Conservation (phyloP, 1,139 yeast genomes). For the Taphrina sp. region DNA sequence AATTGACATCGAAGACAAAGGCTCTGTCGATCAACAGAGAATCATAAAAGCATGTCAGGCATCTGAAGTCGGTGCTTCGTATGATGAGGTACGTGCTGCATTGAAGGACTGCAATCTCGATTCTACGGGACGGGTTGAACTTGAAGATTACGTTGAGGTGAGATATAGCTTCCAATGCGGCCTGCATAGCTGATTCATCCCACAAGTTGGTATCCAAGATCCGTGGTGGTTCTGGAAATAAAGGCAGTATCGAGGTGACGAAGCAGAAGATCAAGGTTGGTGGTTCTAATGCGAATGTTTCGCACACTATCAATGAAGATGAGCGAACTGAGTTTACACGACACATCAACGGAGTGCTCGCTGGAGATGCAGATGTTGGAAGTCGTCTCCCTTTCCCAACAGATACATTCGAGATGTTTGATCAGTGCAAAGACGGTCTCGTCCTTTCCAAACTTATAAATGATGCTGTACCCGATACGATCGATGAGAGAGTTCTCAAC, state of each 20-base stretch:
- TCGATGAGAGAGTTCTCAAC: slow-evolving; percentile 95
- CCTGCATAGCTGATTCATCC: not conserved
- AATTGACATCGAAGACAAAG: slow-evolving; percentile 86
- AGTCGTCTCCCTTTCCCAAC: slow-evolving; percentile 85
- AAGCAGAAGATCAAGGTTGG: slow-evolving; percentile 61
- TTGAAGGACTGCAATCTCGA: slow-evolving; percentile 87
- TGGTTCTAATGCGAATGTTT: slow-evolving; percentile 84
- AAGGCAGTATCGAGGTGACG: slow-evolving; percentile 20
- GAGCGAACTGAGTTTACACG: slow-evolving; percentile 94
- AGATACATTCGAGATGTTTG: slow-evolving; percentile 91
- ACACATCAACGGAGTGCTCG: slow-evolving; percentile 86
- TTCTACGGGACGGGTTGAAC: slow-evolving; percentile 93
- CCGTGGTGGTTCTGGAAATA: slow-evolving; percentile 14
- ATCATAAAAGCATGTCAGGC: slow-evolving; percentile 81
- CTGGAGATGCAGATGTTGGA: slow-evolving; percentile 89
- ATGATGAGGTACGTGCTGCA: slow-evolving; percentile 92
- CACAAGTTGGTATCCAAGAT: slow-evolving; percentile 21
- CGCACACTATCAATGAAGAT: slow-evolving; percentile 96
- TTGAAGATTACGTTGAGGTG: slow-evolving; percentile 92
- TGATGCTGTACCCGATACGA: slow-evolving; percentile 96
- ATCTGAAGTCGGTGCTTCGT: slow-evolving; percentile 67
- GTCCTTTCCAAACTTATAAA: slow-evolving; percentile 89
- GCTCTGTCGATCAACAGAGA: slow-evolving; percentile 92
- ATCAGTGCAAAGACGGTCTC: slow-evolving; percentile 92
- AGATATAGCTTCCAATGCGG: slow-evolving; percentile 34